phyloP scores from a whole-genome alignment of 2,329 filamentous ascomycete genomes.

The Phoma sp. region DNA sequence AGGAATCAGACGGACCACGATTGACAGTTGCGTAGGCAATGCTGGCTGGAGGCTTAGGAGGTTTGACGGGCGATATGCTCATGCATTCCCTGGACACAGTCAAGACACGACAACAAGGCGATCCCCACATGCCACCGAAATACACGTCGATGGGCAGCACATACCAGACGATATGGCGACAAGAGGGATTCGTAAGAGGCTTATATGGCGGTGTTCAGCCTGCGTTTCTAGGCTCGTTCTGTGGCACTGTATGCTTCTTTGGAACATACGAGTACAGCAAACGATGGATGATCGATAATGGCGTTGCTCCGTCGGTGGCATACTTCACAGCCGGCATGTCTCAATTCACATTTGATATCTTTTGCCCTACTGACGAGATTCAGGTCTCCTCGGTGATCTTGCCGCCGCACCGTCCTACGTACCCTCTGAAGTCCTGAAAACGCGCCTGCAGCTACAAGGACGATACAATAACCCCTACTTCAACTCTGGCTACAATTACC shows the following conservation, averaged over 20 bases:
- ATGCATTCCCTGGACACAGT: constrained; percentile 99
- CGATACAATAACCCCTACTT: constrained; percentile 95
- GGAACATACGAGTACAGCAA: constrained; percentile 97
- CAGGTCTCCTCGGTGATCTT: constrained; percentile 87
- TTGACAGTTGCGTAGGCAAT: constrained; percentile 69
- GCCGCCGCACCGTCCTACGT: constrained; percentile 94
- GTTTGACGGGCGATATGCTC: constrained; percentile 91
- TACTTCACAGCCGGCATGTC: constrained; percentile 80
- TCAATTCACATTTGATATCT: not conserved
- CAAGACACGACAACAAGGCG: constrained; percentile 96
- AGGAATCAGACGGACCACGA: constrained; percentile 13
- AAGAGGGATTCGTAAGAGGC: constrained; percentile 85
- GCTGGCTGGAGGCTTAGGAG: constrained; percentile 92
- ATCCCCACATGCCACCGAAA: constrained; percentile 89
- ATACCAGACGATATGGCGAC: constrained; percentile 89
- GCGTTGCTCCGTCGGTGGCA: constrained; percentile 79
- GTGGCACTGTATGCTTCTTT: constrained; percentile 93
- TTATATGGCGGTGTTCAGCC: constrained; percentile 94
- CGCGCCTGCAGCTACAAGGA: constrained; percentile 92
- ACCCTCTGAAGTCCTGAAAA: constrained; percentile 96
- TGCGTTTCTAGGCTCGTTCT: constrained; percentile 89
- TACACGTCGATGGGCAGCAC: constrained; percentile 90
- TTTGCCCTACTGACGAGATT: not conserved
- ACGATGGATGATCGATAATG: constrained; percentile 81
- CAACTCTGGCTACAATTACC: constrained; percentile 94